phyloP scores from a whole-genome alignment of 176 grass and related monocot genomes.

The barley (Hordeum vulgare) region DNA sequence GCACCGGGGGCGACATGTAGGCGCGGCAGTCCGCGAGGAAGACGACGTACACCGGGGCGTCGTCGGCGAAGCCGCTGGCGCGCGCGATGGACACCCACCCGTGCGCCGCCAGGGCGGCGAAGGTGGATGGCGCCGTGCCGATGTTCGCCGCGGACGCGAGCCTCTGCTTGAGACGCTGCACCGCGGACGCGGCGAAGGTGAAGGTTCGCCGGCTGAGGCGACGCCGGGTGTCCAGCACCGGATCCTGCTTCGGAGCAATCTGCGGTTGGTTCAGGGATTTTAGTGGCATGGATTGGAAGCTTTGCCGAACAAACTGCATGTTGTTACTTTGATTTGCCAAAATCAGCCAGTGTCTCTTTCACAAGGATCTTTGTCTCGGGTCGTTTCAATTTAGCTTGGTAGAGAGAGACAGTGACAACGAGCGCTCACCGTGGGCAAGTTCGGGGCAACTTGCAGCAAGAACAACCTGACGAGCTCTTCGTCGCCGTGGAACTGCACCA shows the following conservation, averaged over 20 bases:
- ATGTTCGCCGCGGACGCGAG: neutral
- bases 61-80: neutral
- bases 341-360: neutral
- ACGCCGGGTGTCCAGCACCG: neutral
- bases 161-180: neutral
- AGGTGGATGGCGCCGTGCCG: neutral
- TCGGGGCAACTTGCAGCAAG: constrained; percentile 3
- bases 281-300: neutral
- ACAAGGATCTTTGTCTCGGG: neutral
- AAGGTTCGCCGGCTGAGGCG: constrained; percentile 3
- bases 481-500: constrained; percentile 17
- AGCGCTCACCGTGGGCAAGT: constrained; percentile 21
- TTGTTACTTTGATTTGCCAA: no score
- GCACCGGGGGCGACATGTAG: neutral
- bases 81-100: constrained; percentile 15
- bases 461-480: neutral
- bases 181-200: neutral
- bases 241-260: neutral
- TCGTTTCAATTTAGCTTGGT: neutral
- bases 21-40: neutral
- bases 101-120: neutral
- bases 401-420: neutral
- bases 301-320: neutral
- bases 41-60: neutral
- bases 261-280: neutral